Percentiles rank a stretch among this genome's conserved stretches.
Evolutionary conservation across 345 rosid species (phyloP).

Genomic region (Combretum micranthum): DNA sequence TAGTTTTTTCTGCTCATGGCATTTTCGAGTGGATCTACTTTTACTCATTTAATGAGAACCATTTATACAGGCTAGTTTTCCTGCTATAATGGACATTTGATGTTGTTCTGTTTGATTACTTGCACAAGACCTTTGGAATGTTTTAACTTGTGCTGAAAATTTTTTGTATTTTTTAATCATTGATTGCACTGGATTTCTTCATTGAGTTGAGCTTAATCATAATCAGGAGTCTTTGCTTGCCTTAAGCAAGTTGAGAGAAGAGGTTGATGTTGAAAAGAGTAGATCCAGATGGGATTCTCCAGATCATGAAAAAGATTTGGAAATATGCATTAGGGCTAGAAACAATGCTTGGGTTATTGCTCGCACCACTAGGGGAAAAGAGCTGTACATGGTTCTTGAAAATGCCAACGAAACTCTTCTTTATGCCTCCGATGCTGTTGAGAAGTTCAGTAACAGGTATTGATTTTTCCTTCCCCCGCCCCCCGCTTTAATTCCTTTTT

Average conservation of each 20-base stretch:
- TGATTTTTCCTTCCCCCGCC: not conserved
- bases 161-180: not conserved
- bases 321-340: constrained; percentile 63
- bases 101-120: too few relatives aligned
- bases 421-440: constrained; percentile 85
- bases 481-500: not conserved
- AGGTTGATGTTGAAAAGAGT: constrained; percentile 73
- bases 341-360: constrained; percentile 88
- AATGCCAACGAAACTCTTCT: constrained; percentile 81
- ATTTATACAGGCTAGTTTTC: too few relatives aligned
- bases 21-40: too few relatives aligned
- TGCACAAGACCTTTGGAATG: too few relatives aligned
- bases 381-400: constrained; percentile 85
- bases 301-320: constrained; percentile 64
- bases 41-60: too few relatives aligned
- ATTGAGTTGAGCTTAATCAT: not conserved
- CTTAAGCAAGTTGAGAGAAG: constrained; percentile 76
- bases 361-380: constrained; percentile 59
- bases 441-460: constrained; percentile 90
- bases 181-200: not conserved
- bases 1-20: too few relatives aligned
- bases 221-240: constrained; percentile 76
- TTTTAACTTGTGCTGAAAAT: too few relatives aligned
- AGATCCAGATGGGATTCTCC: constrained; percentile 35
- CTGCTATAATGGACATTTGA: too few relatives aligned